Base-by-base conservation (phyloP, 768 basidiomycete species). In the Trametes coccinea region DNA sequence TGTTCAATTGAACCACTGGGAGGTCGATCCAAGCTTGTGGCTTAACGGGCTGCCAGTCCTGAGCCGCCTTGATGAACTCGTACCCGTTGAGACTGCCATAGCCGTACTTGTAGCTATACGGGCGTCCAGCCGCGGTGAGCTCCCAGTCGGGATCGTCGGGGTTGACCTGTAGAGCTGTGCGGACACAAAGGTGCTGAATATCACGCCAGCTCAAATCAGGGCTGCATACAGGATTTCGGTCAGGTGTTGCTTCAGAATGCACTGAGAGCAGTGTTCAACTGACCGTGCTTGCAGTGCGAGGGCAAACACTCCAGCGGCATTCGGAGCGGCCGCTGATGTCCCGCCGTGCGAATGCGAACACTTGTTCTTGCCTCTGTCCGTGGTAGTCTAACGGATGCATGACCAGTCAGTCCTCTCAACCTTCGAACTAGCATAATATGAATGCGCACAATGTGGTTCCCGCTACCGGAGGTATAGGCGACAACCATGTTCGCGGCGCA, bases 151-250 rank as follows among this genome's bases (percentile, higher is more conserved):
- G 92, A 70, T 98, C 96, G 2, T 90, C 87, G 2, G 84, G 80
- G 70, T 95, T 98, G 74, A 99, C 85, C 67, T 82, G 78, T 17
- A 85, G 80, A 2, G 91, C 90, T 1, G 85, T 89, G 60, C 82
- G 81, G 34, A 98, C 85, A 64, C 89, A 88, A 27, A 99, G 80
- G 69, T 99, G 86, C 69, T 99, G 97, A 40, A 98, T 79, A 69
- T 99, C 97, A 52, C 97, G 87, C 97, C 97, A 99, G 39, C 92
- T 89, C 17, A 99, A 83, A 57, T 98, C 95, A 30, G 97, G 95
- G 9, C 95, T 92, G 62, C 37, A 30, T 60, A 44, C 4, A 2
- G 2, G 4, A 43, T 6, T 50, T 51, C 53, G 67, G 65, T 34
- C 22, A 22, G 22, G 22, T 22, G 22, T 22, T 22, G 22, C 22